phyloP scores from a whole-genome alignment of 257 asterid species.

The Anisodus tanguticus region DNA sequence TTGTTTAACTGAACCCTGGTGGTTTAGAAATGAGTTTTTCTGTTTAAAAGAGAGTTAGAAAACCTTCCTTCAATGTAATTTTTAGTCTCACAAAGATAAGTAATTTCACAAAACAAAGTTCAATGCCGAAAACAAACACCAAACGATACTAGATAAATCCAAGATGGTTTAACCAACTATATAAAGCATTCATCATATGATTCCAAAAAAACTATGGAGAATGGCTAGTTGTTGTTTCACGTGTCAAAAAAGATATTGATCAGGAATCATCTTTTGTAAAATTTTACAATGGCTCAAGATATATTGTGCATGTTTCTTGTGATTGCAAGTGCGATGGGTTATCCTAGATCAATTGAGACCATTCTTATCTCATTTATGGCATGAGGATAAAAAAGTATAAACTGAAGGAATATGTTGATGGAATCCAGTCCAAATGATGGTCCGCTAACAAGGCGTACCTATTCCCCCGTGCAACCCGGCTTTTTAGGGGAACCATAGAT shows the following conservation, averaged over 20 bases:
- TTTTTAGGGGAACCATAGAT: neutral
- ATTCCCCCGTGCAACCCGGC: neutral
- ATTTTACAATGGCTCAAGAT: conserved; percentile 15
- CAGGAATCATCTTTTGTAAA: neutral
- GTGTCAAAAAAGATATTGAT: neutral
- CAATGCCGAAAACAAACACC: neutral
- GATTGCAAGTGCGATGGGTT: neutral
- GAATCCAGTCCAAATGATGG: neutral
- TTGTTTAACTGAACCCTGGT: neutral
- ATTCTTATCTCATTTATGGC: neutral
- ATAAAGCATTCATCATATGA: neutral
- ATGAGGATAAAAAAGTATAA: neutral
- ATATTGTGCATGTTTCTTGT: conserved; percentile 6
- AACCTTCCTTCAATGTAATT: neutral
- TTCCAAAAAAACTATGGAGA: neutral
- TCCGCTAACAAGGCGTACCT: neutral
- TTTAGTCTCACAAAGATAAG: neutral
- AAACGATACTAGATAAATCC: neutral
- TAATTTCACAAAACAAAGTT: conserved; percentile 15
- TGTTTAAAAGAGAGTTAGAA: neutral
- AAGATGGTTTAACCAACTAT: conserved; percentile 6
- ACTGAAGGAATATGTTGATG: neutral
- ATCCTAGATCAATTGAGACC: neutral
- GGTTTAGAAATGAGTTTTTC: neutral
- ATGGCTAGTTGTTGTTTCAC: conserved; percentile 1